Evolutionary conservation across 2,329 filamentous ascomycete species (phyloP), one percentile per base, ranked within the genome.

Genomic region (Spiromastix sp.): DNA sequence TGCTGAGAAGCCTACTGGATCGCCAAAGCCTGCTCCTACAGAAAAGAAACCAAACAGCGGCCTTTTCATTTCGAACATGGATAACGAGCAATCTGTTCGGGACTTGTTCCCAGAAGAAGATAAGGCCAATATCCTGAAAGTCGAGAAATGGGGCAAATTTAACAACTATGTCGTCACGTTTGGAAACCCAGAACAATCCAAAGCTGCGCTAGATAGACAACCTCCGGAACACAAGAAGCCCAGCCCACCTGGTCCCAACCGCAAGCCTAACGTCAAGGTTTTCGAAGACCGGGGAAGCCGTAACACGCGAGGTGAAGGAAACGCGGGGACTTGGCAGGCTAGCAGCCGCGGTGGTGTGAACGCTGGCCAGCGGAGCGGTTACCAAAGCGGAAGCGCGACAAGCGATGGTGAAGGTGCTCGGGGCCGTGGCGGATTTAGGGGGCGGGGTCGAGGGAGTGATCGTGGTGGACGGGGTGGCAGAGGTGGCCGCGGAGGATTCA

Each of bases 21-120:
- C 57, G 55, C 63, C 12, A 77, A 82, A 43, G 79, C 77, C 56
- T 47, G 47, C 60, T 12, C 55, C 54, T 18, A 43, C 54, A 11
- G 71, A 72, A 5, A 72, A 64, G 51, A 73, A 85, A 51, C 76
- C 73, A 47, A 85, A 81, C 47, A 80, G 85, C 50, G 89, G 84
- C 32, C 73, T 98, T 13, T 98, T 95, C 59, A 79, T 98, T 41
- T 84, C 83, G 64, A 87, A 87, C 51, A 78, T 87, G 15, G 83
- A 79, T 49, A 81, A 74, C 36, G 84, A 89, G 45, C 84, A 94
- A 20, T 83, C 87, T 41, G 81, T 85, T 24, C 79, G 81, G 38
- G 79, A 84, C 21, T 69, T 94, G 16, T 89, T 98, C 54, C 69
- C 76, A 1, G 79, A 91, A 9, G 84, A 93, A 49, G 85, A 95